Percentiles rank a stretch among this genome's conserved stretches.
Evolutionary conservation across 2,329 filamentous ascomycete genomes (phyloP).

Genomic region (Ascochyta pisi): DNA sequence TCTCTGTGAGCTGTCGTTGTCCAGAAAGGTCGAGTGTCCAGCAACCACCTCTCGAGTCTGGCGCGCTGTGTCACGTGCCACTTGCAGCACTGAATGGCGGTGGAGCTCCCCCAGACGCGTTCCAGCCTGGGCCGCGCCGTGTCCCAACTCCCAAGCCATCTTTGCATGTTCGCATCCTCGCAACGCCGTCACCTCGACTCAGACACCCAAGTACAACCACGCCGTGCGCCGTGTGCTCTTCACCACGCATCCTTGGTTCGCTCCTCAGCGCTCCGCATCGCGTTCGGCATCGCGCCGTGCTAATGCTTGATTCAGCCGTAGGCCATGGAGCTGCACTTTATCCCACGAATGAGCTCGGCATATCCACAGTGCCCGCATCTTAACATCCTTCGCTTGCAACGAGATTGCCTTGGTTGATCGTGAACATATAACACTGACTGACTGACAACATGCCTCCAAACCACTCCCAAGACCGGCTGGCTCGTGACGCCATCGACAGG

Average conservation of each 20-base stretch:
- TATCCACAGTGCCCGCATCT: not conserved
- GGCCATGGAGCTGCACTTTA: not conserved
- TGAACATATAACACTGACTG: not conserved
- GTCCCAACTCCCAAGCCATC: slow-evolving; percentile 21
- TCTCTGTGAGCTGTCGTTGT: not conserved
- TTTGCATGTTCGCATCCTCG: slow-evolving; percentile 12
- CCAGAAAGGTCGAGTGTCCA: too few species aligned
- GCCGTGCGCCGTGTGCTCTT: slow-evolving; percentile 2
- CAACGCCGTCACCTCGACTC: not conserved
- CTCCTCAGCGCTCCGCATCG: not conserved
- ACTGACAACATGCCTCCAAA: not conserved
- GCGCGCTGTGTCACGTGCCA: slow-evolving; percentile 8
- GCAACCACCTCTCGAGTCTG: slow-evolving; percentile 10
- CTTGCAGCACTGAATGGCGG: slow-evolving; percentile 5
- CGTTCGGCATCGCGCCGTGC: slow-evolving; percentile 1
- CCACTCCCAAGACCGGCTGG: not conserved
- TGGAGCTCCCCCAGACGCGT: slow-evolving; percentile 14
- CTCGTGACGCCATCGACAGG: slow-evolving; percentile 8
- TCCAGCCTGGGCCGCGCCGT: slow-evolving; percentile 12
- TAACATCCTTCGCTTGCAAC: not conserved
- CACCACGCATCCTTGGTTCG: slow-evolving; percentile 5
- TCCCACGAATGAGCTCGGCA: slow-evolving; percentile 16
- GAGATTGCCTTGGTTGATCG: not conserved
- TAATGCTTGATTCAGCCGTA: slow-evolving; percentile 1
- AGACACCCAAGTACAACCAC: not conserved